phyloP scores from a whole-genome alignment of 495 filamentous ascomycete genomes.

The Chaetomium cochliodes region DNA sequence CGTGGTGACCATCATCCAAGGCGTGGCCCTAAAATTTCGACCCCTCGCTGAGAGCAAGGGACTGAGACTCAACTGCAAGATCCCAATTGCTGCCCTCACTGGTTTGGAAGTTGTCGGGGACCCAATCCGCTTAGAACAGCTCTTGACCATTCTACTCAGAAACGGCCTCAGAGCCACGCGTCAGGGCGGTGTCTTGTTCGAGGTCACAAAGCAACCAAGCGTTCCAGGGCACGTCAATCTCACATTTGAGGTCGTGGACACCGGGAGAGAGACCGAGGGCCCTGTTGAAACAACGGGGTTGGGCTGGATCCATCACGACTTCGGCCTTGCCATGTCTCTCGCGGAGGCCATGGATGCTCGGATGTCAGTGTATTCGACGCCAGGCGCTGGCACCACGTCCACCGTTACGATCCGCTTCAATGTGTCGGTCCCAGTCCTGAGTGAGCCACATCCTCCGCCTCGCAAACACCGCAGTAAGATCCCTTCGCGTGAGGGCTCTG shows the following conservation, averaged over 20 bases:
- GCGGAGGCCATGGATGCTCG: conserved; percentile 80
- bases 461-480: too few species aligned
- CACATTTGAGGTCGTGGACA: conserved; percentile 69
- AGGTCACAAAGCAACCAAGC: conserved; percentile 48
- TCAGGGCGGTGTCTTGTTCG: conserved; percentile 62
- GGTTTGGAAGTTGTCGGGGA: conserved; percentile 66
- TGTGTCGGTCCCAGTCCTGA: neutral
- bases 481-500: too few species aligned
- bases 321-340: conserved; percentile 76
- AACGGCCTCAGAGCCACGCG: conserved; percentile 81
- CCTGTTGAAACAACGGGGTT: conserved; percentile 71
- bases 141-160: conserved; percentile 81
- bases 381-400: conserved; percentile 61
- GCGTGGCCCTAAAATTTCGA: conserved; percentile 65
- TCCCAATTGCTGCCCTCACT: conserved; percentile 42
- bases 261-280: conserved; percentile 84
- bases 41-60: conserved; percentile 60
- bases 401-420: conserved; percentile 68
- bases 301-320: conserved; percentile 77
- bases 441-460: neutral
- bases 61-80: conserved; percentile 53
- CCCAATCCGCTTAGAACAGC: conserved; percentile 73
- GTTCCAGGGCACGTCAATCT: conserved; percentile 49
- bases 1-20: conserved; percentile 66
- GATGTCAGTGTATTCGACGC: conserved; percentile 61